Base-by-base conservation (phyloP, 331 rosid genomes). In the Spiraea crenata region DNA sequence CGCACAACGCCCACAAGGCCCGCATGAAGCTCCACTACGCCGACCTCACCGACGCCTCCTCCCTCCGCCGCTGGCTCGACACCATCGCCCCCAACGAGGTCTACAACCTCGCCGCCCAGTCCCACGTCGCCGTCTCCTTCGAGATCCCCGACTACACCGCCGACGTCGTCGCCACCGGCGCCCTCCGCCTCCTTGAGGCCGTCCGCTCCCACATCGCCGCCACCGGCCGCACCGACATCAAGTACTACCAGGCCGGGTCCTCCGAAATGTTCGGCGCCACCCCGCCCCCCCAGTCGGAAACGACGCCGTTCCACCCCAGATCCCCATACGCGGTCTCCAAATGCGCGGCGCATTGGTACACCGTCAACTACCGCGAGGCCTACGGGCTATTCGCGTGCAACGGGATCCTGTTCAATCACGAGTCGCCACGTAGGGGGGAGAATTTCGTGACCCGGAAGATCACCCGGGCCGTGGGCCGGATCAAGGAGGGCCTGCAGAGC, bases 31-130 rank as follows among this genome's bases (percentile, higher is more conserved):
- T 95, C 63, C 99, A 95, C 91, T 95, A 89, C 59, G 98, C 99
- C 9, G 99, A 95, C 75, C 99, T 95, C 81, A 72, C 88, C 63
- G 99, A 95, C 69, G 97, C 99, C 64, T 95, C 99, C 45, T 95
- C 99, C n/a, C 99, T 95, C 75, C 99, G 99, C 58, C 93, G 99
- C 25, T 91, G 99, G 98, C 83, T 95, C 77, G 99, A 95, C 76
- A 86, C 83, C 12, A 83, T 95, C 68, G 88, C 49, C 51, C 99
- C 99, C 62, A 96, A 91, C 49, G 98, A 91, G 89, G 96, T 95
- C 49, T 95, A 91, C 90, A 95, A 95, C 62, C 99, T 95, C 74
- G 98, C 99, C 13, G 98, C 99, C 35, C 98, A 95, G 75, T 95
- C 99, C 1, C 99, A 95, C 72, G 99, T 95, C 19, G 99, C 98